Conservation (phyloP, 2,329 filamentous ascomycete genomes). For the Cercospora zeina region DNA sequence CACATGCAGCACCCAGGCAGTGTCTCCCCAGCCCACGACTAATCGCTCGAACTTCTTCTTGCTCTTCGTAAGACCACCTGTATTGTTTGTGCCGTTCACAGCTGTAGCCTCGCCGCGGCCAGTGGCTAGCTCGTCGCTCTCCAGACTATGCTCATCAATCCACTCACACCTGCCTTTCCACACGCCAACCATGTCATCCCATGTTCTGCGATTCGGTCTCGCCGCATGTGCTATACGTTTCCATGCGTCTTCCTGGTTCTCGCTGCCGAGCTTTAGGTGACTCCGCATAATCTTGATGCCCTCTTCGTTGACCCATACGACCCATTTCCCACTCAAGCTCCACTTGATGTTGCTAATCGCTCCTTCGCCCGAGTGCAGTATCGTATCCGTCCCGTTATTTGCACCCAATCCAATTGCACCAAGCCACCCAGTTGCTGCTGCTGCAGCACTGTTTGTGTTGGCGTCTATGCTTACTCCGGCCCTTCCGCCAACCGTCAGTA, state of each 20-base stretch:
- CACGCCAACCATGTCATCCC: constrained; percentile 94
- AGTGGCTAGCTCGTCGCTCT: constrained; percentile 63
- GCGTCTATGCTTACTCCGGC: constrained; percentile 77
- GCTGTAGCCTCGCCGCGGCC: constrained; percentile 39
- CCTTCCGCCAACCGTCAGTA: constrained; percentile 80
- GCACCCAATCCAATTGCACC: constrained; percentile 76
- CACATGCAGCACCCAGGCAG: constrained; percentile 93
- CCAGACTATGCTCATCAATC: constrained; percentile 83
- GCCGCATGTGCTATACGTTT: constrained; percentile 91
- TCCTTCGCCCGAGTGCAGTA: constrained; percentile 90
- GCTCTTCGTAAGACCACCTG: constrained; percentile 27
- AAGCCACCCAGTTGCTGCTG: constrained; percentile 81
- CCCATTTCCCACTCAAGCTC: constrained; percentile 88
- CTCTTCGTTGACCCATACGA: constrained; percentile 94
- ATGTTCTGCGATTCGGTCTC: constrained; percentile 78
- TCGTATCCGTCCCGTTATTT: constrained; percentile 77
- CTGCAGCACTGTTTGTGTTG: constrained; percentile 81
- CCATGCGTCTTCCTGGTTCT: constrained; percentile 82
- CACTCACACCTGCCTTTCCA: constrained; percentile 93
- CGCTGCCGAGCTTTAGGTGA: constrained; percentile 74
- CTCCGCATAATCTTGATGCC: constrained; percentile 98
- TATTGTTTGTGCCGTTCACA: constrained; percentile 33
- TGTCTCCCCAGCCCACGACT: constrained; percentile 92
- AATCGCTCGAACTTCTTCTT: constrained; percentile 65
- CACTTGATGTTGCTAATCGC: constrained; percentile 89